Conservation (phyloP, 768 basidiomycete genomes). For the Aureoboletus auriporus region DNA sequence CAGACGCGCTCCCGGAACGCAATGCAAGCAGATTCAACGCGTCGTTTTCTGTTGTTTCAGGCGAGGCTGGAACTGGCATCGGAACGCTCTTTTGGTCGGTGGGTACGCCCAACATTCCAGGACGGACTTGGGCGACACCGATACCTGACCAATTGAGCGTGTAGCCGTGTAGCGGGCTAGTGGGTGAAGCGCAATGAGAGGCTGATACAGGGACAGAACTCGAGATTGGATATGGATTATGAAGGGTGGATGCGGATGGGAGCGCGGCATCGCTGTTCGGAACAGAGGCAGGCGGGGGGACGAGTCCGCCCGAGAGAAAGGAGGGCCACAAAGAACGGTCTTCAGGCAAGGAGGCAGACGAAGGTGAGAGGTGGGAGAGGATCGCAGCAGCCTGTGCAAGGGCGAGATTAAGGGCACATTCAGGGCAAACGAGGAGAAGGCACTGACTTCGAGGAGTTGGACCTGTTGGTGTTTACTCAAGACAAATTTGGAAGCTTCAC, state of each 20-base stretch:
- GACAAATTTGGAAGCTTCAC: slow-evolving; percentile 84
- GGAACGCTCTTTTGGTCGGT: slow-evolving; percentile 1
- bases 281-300: slow-evolving; percentile 45
- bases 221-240: slow-evolving; percentile 33
- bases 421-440: background rate
- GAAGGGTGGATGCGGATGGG: slow-evolving; percentile 15
- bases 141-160: slow-evolving; percentile 32
- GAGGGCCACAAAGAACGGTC: slow-evolving; percentile 93
- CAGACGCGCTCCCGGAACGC: slow-evolving; percentile 7
- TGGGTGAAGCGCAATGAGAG: too few relatives aligned
- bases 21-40: slow-evolving; percentile 26
- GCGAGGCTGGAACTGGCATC: too few relatives aligned
- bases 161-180: slow-evolving; percentile 52
- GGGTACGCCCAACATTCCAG: slow-evolving; percentile 45
- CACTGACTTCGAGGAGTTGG: slow-evolving; percentile 79
- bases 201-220: slow-evolving; percentile 46
- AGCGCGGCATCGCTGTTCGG: slow-evolving; percentile 8
- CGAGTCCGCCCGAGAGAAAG: slow-evolving; percentile 66
- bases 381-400: slow-evolving; percentile 81
- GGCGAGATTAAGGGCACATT: too few relatives aligned
- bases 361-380: slow-evolving; percentile 77
- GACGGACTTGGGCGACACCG: slow-evolving; percentile 56
- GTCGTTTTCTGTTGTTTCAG: slow-evolving; percentile 13
- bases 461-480: slow-evolving; percentile 97
- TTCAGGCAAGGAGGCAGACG: slow-evolving; percentile 75